phyloP scores from a whole-genome alignment of 441 rosid genomes.

The Francoa sonchifolia region DNA sequence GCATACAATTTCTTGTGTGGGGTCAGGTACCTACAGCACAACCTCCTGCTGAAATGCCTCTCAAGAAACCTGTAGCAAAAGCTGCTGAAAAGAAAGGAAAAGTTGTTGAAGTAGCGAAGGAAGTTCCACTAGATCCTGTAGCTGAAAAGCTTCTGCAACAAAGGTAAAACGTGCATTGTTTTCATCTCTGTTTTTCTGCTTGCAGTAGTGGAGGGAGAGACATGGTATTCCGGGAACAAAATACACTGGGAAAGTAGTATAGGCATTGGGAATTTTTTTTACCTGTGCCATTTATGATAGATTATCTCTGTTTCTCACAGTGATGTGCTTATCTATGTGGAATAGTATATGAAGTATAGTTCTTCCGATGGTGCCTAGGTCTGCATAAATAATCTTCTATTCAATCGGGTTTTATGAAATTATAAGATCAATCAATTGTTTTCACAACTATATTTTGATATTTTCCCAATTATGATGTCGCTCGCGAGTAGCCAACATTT shows the following conservation, averaged over 20 bases:
- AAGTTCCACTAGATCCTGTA: slow-evolving; percentile 49
- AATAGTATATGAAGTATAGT: too few species aligned
- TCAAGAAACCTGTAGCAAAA: slow-evolving; percentile 36
- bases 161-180: slow-evolving; percentile 30
- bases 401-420: too few species aligned
- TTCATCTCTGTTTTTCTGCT: neutral
- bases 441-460: neutral
- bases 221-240: neutral
- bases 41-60: slow-evolving; percentile 31
- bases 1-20: too few species aligned
- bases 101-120: slow-evolving; percentile 22
- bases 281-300: too few species aligned
- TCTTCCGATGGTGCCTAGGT: too few species aligned
- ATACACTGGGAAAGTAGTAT: neutral
- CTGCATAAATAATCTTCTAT: too few species aligned
- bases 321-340: too few species aligned
- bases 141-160: slow-evolving; percentile 74
- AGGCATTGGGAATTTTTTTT: too few species aligned
- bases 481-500: too few species aligned
- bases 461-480: neutral
- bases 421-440: too few species aligned
- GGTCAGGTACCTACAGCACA: slow-evolving; percentile 34
- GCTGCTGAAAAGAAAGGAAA: slow-evolving; percentile 43
- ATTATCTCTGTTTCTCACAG: too few species aligned
- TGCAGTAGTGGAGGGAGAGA: neutral